These are phyloP conservation scores for Phalaenopsis equestris DNA, from an alignment of 106 monocot genomes.

Conservation along the genomic window DNA sequence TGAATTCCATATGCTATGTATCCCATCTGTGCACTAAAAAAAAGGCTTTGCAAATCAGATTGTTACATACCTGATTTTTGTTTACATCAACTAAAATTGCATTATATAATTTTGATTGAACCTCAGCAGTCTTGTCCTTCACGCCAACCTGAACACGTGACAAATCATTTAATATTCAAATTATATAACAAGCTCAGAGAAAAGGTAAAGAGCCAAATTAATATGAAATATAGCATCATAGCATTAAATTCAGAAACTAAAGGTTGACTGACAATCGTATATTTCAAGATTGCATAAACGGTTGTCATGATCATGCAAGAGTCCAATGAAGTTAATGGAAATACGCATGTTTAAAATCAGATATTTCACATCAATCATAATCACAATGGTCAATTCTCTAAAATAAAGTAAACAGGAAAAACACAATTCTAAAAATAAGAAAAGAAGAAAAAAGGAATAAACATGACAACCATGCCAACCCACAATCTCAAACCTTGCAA, in stretches of 20 bases:
- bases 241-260: neutral
- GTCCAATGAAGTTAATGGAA: neutral
- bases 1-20: neutral
- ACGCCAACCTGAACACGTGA: constrained; percentile 69
- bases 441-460: neutral
- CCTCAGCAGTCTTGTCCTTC: constrained; percentile 64
- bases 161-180: neutral
- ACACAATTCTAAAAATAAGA: neutral
- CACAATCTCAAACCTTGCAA: too few species aligned
- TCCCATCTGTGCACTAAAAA: neutral
- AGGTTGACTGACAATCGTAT: constrained; percentile 3
- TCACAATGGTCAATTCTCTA: neutral
- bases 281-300: neutral
- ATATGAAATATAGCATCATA: neutral
- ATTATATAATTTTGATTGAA: constrained; percentile 73
- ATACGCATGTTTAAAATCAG: neutral
- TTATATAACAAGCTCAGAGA: neutral
- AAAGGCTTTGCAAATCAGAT: neutral
- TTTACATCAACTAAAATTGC: constrained; percentile 78
- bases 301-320: neutral
- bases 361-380: neutral
- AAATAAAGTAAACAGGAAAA: neutral
- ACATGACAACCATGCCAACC: neutral
- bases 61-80: constrained; percentile 78
- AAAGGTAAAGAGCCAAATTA: neutral